Evolutionary conservation across 352 stramenopile genomes (phyloP), one percentile per base, ranked within the genome.

Genomic region (Pythium chondricola): DNA sequence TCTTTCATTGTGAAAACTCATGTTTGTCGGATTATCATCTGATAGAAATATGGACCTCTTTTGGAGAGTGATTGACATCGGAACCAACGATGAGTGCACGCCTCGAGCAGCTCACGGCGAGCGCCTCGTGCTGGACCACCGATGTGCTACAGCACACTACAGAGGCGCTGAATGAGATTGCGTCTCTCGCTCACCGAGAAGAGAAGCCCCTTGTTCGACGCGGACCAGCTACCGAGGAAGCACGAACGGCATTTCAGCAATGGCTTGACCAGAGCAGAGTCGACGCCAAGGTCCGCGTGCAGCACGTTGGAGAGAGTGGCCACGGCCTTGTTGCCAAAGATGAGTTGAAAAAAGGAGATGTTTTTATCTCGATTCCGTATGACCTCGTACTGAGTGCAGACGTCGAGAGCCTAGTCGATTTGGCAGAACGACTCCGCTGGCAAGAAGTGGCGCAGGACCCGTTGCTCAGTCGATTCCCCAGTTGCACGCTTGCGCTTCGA

Each of bases 291-390:
- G 61, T 77, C 13, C 7, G 22, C 2, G 47, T 73, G 18, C 27
- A 61, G 48, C 47, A 60, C 18, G 61, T 65, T 2, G 57, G 64
- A 1, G 44, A 56, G 6, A 41, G 67, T 13, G 67, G 67, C 11
- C 52, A 69, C 6, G 67, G 67, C 6, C 46, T 77, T 10, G 30
- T 74, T 21, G 63, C 67, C 4, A 37, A 39, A 20, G 32, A 58
- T 22, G 40, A 25, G 6, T 63, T 77, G 24, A 22, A 35, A 0
- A 21, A 69, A 37, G 67, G 43, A 22, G 45, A 63, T 16, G 11
- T 32, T 10, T 77, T 77, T 46, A 59, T 77, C 14, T 56, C 56
- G 2, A 56, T 77, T 17, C 61, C 67, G 29, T 77, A 74, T 24
- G 39, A 29, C 8, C 61, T 67, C 35, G 42, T 71, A 4, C 42